Base-by-base conservation (phyloP, 176 grass and related monocot genomes). In the Oryza longistaminata region DNA sequence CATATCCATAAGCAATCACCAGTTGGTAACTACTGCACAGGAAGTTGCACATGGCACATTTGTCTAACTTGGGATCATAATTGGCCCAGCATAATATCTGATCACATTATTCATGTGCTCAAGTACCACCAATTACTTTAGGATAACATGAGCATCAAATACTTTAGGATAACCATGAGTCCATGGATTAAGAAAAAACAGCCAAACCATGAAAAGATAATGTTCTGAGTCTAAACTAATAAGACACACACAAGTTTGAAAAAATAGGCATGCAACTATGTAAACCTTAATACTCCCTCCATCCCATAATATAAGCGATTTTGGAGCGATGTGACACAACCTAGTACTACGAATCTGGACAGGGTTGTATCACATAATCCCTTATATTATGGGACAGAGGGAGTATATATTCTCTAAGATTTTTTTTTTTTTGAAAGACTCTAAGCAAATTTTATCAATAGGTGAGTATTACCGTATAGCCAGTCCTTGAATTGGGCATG, bases 401-500 rank as follows among this genome's bases (percentile, higher is more conserved):
- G 29, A 31, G 29, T 31, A 16, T 55, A 55, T 58, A 58, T 58
- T 58, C 31, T 40, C 81, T 71, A 31, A 31, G 29, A 31, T 31
- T 31, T 31, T 31, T 31, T 31, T 29, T 31, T 31, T 31, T 31
- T 31, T 31, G 29, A 31, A 31, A 2, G 2, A 31, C 31, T 40
- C 81, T 71, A 72, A 82, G 66, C 53, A 77, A 83, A 58, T 66
- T 73, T 19, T 60, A 79, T 73, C 33, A 67, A 24, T 48, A 68
- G 19, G 82, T 50, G 25, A 80, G 75, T 77, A 83, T 75, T 96
- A 96, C 96, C 92, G 27, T 99, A 96, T 78, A 99, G 87, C 96
- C 96, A 99, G 61, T 99, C 96, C 85, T 86, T 96, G 79, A 99
- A 99, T 78, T 99, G 96, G 73, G 87, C 90, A 79, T 99, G 96